Percentiles rank a stretch among this genome's conserved stretches.
phyloP scores from a whole-genome alignment of 164 flowering plant species.

The Stephania japonica region DNA sequence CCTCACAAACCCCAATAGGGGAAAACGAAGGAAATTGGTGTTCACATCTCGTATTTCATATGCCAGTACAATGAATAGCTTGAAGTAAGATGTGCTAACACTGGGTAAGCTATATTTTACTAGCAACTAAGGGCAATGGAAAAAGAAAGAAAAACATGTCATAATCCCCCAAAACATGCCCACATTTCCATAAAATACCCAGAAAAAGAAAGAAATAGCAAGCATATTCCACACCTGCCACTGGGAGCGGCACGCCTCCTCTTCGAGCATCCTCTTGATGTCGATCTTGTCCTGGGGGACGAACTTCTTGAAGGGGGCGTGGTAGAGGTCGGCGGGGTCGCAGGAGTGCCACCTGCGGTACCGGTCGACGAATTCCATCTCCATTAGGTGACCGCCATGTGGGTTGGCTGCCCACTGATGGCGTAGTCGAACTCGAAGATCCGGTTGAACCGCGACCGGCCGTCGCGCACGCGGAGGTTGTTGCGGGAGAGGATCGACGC shows the following conservation, averaged over 20 bases:
- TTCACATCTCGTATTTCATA: too few relatives aligned
- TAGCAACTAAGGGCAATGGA: too few relatives aligned
- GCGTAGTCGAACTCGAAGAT: conserved; percentile 79
- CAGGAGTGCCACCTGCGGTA: conserved; percentile 86
- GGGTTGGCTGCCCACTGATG: conserved; percentile 49
- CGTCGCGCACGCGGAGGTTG: conserved; percentile 46
- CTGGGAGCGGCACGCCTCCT: conserved; percentile 72
- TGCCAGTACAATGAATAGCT: too few relatives aligned
- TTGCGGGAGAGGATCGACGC: conserved; percentile 59
- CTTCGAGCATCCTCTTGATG: conserved; percentile 78
- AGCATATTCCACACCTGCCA: conserved; percentile 56
- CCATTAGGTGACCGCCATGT: conserved; percentile 92
- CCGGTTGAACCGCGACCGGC: conserved; percentile 79
- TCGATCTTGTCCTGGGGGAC: conserved; percentile 92
- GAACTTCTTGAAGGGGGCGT: conserved; percentile 59
- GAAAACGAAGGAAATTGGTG: too few relatives aligned
- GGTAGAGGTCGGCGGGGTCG: conserved; percentile 76
- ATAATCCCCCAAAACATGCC: too few relatives aligned
- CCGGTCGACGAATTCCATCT: conserved; percentile 78
- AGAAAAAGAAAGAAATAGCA: background rate
- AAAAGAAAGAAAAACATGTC: too few relatives aligned
- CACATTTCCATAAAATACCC: too few relatives aligned
- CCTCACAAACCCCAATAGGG: too few relatives aligned
- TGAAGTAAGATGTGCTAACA: too few relatives aligned
- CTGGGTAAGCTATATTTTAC: too few relatives aligned